A percentile compares a stretch with the other conserved stretches of the same genome.
These are phyloP conservation scores for Fusarium verticillioides DNA, from an alignment of 2,329 filamentous ascomycete species.

Conservation along the genomic window DNA sequence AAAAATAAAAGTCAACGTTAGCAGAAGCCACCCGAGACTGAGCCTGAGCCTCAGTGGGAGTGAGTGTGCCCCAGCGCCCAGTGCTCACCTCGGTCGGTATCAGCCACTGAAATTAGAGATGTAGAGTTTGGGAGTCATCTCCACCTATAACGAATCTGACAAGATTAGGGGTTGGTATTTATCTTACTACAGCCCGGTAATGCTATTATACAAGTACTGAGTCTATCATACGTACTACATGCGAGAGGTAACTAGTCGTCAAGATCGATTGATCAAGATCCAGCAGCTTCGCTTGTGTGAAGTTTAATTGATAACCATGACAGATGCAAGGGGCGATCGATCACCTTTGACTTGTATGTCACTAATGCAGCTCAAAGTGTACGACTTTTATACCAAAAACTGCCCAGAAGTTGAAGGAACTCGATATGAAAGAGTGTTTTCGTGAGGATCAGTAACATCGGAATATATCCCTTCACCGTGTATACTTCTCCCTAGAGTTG, in stretches of 20 bases:
- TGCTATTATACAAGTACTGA: neutral
- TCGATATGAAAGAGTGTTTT: neutral
- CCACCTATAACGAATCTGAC: neutral
- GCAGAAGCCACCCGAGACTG: constrained; percentile 1
- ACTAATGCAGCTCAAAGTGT: neutral
- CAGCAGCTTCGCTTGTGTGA: neutral
- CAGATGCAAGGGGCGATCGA: constrained; percentile 1
- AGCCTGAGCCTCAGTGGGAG: constrained; percentile 12
- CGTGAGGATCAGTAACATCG: neutral
- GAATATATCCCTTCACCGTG: neutral
- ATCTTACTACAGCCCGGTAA: neutral
- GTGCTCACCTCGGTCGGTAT: neutral
- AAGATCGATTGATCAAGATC: neutral
- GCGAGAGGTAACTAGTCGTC: neutral
- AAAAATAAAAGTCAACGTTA: neutral
- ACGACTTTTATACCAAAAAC: neutral
- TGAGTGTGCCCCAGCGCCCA: constrained; percentile 4
- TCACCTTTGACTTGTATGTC: neutral
- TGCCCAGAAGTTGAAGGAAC: too few species aligned
- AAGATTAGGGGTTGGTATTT: neutral
- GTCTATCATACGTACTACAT: neutral
- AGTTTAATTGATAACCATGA: neutral
- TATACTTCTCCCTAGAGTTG: neutral
- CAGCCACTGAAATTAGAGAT: constrained; percentile 2
- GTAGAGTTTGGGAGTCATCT: constrained; percentile 5